Percentiles rank a stretch among this genome's conserved stretches.
phyloP scores from a whole-genome alignment of 805 yeast species.

The Cyberlindnera xishuangbannaensis region DNA sequence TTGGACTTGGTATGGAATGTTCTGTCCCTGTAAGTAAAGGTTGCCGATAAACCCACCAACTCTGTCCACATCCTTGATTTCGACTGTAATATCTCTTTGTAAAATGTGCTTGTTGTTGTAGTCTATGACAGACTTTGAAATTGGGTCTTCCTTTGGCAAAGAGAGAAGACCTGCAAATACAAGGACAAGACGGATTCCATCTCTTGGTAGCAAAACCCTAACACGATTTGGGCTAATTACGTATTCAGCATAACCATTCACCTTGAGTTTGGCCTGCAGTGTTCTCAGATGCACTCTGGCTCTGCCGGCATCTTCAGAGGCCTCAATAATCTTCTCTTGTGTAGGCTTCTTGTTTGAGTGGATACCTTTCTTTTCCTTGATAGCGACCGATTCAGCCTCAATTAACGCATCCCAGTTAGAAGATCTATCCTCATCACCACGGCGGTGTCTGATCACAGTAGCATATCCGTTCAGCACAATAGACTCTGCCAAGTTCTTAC shows the following conservation, averaged over 20 bases:
- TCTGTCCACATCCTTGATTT: conserved; percentile 64
- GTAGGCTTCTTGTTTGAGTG: conserved; percentile 50
- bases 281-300: conserved; percentile 72
- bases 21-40: conserved; percentile 45
- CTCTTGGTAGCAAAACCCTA: conserved; percentile 62
- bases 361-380: conserved; percentile 53
- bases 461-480: conserved; percentile 67
- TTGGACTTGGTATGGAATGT: conserved; percentile 50
- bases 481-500: conserved; percentile 52
- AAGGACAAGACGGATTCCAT: conserved; percentile 60
- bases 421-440: conserved; percentile 65
- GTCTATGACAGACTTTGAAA: conserved; percentile 45
- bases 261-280: conserved; percentile 56
- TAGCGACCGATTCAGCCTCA: conserved; percentile 62
- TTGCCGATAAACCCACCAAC: conserved; percentile 79
- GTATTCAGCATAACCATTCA: conserved; percentile 68
- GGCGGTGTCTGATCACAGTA: conserved; percentile 70
- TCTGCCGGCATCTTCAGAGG: conserved; percentile 65
- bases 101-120: conserved; percentile 48
- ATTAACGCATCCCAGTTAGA: conserved; percentile 71
- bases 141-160: conserved; percentile 30
- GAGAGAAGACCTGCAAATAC: conserved; percentile 70
- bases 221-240: conserved; percentile 65
- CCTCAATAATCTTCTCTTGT: conserved; percentile 65
- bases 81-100: conserved; percentile 71